Conservation (phyloP, 768 basidiomycete genomes). For the Termitomyces sp. region DNA sequence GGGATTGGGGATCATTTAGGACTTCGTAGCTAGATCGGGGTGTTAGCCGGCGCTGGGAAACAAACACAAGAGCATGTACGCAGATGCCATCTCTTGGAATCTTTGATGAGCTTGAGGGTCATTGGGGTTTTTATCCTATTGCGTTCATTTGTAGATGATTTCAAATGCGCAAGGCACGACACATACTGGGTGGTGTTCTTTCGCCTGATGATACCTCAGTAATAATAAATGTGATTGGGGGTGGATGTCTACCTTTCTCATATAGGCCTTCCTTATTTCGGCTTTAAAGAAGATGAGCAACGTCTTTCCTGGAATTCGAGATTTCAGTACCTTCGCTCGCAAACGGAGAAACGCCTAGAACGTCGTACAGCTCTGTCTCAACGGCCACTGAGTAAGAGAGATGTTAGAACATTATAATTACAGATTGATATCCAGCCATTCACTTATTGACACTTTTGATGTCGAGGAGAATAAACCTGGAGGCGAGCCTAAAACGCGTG, state of each 20-base stretch:
- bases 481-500: slow-evolving; percentile 9
- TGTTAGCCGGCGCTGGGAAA: slow-evolving; percentile 1
- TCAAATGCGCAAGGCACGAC: not conserved
- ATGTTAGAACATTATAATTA: not conserved
- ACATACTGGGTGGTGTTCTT: slow-evolving; percentile 79
- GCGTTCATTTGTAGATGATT: not conserved
- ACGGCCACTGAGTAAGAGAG: slow-evolving; percentile 47
- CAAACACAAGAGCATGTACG: slow-evolving; percentile 44
- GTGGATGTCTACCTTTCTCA: slow-evolving; percentile 65
- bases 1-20: slow-evolving; percentile 61
- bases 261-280: slow-evolving; percentile 93
- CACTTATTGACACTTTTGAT: not conserved
- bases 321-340: slow-evolving; percentile 61
- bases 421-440: not conserved
- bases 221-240: slow-evolving; percentile 12
- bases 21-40: slow-evolving; percentile 66
- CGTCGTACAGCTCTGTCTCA: slow-evolving; percentile 82
- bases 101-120: slow-evolving; percentile 77
- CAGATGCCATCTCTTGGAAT: slow-evolving; percentile 87
- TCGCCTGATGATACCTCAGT: slow-evolving; percentile 50
- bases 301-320: not conserved
- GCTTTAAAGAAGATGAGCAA: slow-evolving; percentile 33
- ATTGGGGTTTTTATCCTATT: slow-evolving; percentile 89
- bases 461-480: not conserved
- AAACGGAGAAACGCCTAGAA: slow-evolving; percentile 66